Evolutionary conservation across 2,329 filamentous ascomycete species (phyloP), one percentile per base, ranked within the genome.

Genomic region (Drechslerella dactyloides): DNA sequence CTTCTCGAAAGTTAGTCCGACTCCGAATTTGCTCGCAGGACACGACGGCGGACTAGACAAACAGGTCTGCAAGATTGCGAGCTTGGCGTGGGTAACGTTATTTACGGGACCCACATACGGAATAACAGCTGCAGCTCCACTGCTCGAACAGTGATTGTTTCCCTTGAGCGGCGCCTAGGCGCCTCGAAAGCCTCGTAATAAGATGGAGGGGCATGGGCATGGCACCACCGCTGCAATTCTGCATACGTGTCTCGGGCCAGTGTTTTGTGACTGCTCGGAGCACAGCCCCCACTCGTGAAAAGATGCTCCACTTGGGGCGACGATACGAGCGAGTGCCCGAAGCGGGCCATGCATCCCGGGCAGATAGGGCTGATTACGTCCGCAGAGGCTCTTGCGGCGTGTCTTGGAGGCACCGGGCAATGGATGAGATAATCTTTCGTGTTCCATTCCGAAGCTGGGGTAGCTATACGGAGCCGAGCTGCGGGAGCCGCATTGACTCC

Each of bases 301-400:
- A 15, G 42, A 15, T 46, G 42, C 15, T 21, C 42, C 42, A 46
- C 42, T 21, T 46, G 15, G 19, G 19, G 4, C 4, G 4, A 46
- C 42, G 42, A 46, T 46, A 21, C 19, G 19, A 15, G 37, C 37
- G 37, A 17, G 13, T 17, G n/a, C 37, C 37, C 37, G 37, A 42
- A 42, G 11, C n/a, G 27, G 37, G 37, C 37, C 11, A 42, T 42
- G 37, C 11, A 42, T 42, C n/a, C 37, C 37, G 23, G 51, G 13
- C 17, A 17, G 8, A 59, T 23, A 51, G 35, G 44, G 56, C 56
- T 59, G 56, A 59, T 59, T 59, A 59, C 56, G 27, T 21, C 19
- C 8, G 7, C 23, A 50, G 56, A 59, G 56, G 56, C 56, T 59
- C 56, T 51, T 50, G 37, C n/a, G 37, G 11, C 13, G 5, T 42